Evolutionary conservation across 2,329 filamentous ascomycete species (phyloP).

Genomic region (Penicillium sp.): DNA sequence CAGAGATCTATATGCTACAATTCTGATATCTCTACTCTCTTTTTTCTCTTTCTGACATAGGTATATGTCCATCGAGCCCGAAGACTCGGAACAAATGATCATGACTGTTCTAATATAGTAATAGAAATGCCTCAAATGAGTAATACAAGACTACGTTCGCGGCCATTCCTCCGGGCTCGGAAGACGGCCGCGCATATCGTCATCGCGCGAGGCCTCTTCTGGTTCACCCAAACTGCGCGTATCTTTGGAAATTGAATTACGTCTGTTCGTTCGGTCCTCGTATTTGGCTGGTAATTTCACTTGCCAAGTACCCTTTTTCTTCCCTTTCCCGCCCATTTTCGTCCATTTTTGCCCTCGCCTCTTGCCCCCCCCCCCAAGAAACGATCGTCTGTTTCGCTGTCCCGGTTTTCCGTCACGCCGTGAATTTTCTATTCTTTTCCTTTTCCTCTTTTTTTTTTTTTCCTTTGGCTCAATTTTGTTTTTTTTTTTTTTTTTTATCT

Average conservation of each 20-base stretch:
- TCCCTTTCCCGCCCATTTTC: constrained; percentile 9
- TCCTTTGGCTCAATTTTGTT: constrained; percentile 15
- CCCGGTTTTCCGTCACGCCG: constrained; percentile 12
- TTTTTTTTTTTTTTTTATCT: constrained; percentile 16
- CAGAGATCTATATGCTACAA: not conserved
- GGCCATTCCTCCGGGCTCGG: constrained; percentile 15
- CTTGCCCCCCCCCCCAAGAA: constrained; percentile 26
- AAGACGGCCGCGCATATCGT: constrained; percentile 16
- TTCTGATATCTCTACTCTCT: too few relatives aligned
- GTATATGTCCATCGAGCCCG: too few relatives aligned
- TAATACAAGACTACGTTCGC: constrained; percentile 3
- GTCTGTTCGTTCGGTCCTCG: not conserved
- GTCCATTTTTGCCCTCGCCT: constrained; percentile 20
- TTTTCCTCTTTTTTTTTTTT: constrained; percentile 20
- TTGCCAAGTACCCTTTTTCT: not conserved
- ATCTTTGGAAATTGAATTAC: constrained; percentile 12
- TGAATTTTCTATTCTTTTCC: constrained; percentile 13
- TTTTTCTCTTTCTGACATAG: too few relatives aligned
- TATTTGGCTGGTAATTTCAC: not conserved
- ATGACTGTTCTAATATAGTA: not conserved
- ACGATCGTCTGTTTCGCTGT: constrained; percentile 23
- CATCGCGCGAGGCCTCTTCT: constrained; percentile 6
- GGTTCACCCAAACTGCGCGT: constrained; percentile 1
- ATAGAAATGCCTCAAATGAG: not conserved
- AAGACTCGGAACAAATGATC: too few relatives aligned